phyloP scores from a whole-genome alignment of 306 rosid genomes.

The Vigna unguiculata region DNA sequence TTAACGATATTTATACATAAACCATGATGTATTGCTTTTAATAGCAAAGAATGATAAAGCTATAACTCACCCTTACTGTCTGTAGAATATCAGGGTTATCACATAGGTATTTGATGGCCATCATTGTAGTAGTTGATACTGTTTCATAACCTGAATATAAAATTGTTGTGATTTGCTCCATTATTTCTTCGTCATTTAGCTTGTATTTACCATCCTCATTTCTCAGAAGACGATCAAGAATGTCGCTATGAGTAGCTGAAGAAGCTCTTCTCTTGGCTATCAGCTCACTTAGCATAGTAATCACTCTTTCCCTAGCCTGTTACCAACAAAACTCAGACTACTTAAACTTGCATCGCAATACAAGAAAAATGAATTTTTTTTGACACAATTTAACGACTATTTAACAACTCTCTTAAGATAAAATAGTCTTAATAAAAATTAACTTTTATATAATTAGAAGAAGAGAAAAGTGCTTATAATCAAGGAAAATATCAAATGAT shows the following conservation, averaged over 20 bases:
- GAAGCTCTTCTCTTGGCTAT: constrained; percentile 67
- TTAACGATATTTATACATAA: too few relatives aligned
- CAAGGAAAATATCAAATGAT: too few relatives aligned
- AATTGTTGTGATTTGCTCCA: constrained; percentile 71
- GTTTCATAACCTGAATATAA: constrained; percentile 88
- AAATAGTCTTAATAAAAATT: too few relatives aligned
- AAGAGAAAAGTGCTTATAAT: too few relatives aligned
- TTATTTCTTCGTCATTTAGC: constrained; percentile 68
- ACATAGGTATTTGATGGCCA: constrained; percentile 75
- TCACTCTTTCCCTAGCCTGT: constrained; percentile 66
- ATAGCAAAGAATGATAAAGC: neutral
- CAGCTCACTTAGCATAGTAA: constrained; percentile 50
- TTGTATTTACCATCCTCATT: constrained; percentile 55
- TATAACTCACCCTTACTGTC: constrained; percentile 56
- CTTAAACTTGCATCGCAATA: neutral
- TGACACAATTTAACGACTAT: too few relatives aligned
- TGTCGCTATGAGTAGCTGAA: constrained; percentile 48
- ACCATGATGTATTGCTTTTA: neutral
- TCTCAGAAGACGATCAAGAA: constrained; percentile 60
- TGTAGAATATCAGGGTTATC: constrained; percentile 75
- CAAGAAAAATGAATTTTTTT: too few relatives aligned
- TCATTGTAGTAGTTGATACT: constrained; percentile 86
- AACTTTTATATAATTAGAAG: too few relatives aligned
- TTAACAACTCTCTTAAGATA: too few relatives aligned
- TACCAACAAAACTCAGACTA: neutral